A percentile compares a stretch with the other conserved stretches of the same genome.
These are phyloP conservation scores for Nemania abortiva DNA, from an alignment of 2,329 filamentous ascomycete species.

Conservation along the genomic window DNA sequence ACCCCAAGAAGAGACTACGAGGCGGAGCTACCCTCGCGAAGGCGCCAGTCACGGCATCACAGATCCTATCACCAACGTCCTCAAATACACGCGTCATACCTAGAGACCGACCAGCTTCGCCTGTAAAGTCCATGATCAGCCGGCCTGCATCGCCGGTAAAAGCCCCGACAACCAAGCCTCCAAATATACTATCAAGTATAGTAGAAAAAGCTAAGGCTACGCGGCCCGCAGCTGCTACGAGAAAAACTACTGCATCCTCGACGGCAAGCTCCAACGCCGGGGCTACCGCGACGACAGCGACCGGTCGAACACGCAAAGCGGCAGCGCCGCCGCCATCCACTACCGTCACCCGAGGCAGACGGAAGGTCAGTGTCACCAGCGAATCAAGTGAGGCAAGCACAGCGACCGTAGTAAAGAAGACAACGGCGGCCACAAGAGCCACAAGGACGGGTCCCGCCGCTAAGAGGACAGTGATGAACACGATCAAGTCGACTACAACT, in stretches of 20 bases:
- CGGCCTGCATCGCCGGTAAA: conserved; percentile 52
- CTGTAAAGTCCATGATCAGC: conserved; percentile 67
- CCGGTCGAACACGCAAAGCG: conserved; percentile 52
- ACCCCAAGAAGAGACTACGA: conserved; percentile 76
- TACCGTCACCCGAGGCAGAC: conserved; percentile 60
- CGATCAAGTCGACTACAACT: conserved; percentile 62
- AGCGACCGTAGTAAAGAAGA: conserved; percentile 72
- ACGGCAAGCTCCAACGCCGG: conserved; percentile 55
- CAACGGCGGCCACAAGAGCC: conserved; percentile 54
- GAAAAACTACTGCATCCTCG: conserved; percentile 61
- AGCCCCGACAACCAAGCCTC: conserved; percentile 54
- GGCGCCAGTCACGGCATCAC: conserved; percentile 60
- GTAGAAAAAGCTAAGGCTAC: conserved; percentile 71
- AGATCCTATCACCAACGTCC: conserved; percentile 84
- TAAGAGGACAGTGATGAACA: conserved; percentile 67
- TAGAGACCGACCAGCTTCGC: conserved; percentile 62
- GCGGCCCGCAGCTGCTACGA: conserved; percentile 59
- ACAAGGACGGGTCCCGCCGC: conserved; percentile 54
- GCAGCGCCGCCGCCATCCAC: conserved; percentile 56
- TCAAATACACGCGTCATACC: conserved; percentile 79
- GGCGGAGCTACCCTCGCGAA: conserved; percentile 57
- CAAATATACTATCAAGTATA: conserved; percentile 66
- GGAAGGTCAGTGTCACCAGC: conserved; percentile 70
- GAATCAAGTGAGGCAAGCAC: conserved; percentile 74
- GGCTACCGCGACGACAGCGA: conserved; percentile 48